Base-by-base conservation (phyloP, 257 asterid genomes). In the Cordia subcordata region DNA sequence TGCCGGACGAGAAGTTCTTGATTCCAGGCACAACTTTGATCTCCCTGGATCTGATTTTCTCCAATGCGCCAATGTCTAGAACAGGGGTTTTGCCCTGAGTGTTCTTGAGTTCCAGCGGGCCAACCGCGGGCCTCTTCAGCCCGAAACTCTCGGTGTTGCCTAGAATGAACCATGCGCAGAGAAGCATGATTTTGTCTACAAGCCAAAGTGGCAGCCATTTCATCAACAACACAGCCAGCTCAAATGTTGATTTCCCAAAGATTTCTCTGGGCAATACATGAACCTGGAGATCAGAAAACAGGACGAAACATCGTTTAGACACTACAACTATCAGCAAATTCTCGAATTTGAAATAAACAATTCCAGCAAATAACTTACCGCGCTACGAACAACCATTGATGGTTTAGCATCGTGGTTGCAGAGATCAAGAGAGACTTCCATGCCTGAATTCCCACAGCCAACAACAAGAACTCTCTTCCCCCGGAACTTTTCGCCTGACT, bases 131-230 rank as follows among this genome's bases (percentile, higher is more conserved):
- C 53, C 95, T 44, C 60, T 68, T 85, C 8, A 90, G 64, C 45
- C 97, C 97, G 33, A 68, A 74, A 39, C 72, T 83, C 59, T 85
- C 85, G 1, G 69, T 81, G 73, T 78, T 79, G 46, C 97, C 97
- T 5, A 90, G 85, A 6, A 82, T 72, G 56, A 85, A 66, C 96
- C 97, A 87, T 40, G 97, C 79, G 13, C 83, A 45, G 22, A 87
- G 8, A 17, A 90, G 63, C 57, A 90, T 21, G 0, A 87, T 53
- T 66, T 85, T 87, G 77, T 90, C 97, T 0, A 85, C 97, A 0
- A 90, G 81, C 95, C 93, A 87, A 4, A 90, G 69, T 4, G 97
- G 97, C 10, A 90, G 56, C 97, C 97, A 90, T 46, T 70, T 81
- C 21, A 85, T 62, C 93, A 90, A 23, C 0, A 81, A 42, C 83